Conservation (phyloP, 108 stramenopile genomes). For the Pseudonitzschia multistriata region DNA sequence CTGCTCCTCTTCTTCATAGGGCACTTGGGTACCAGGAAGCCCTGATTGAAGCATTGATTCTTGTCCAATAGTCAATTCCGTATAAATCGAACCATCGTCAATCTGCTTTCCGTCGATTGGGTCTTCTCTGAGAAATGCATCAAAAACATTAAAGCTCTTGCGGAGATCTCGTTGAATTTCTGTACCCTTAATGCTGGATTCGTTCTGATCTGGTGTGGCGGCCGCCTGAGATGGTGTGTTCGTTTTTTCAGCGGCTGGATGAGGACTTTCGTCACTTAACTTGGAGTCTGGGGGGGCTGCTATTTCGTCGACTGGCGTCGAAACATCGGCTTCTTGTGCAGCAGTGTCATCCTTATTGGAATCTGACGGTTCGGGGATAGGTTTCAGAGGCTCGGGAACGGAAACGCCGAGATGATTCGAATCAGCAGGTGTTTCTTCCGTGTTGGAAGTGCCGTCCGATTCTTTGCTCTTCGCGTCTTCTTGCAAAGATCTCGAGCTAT, state of each 20-base stretch:
- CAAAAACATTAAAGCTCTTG: constrained; percentile 34
- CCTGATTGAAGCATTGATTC: not conserved
- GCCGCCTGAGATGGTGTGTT: not conserved
- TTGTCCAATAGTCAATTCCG: constrained; percentile 28
- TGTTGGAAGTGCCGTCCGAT: not conserved
- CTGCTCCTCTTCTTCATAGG: constrained; percentile 2
- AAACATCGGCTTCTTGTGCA: not conserved
- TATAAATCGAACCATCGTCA: constrained; percentile 19
- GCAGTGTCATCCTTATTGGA: not conserved
- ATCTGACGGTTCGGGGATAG: not conserved
- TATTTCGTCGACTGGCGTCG: not conserved
- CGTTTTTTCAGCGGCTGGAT: not conserved
- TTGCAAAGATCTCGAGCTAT: not conserved
- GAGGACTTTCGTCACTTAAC: not conserved
- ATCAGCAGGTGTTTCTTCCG: not conserved
- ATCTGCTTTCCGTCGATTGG: not conserved
- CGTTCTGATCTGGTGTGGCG: not conserved
- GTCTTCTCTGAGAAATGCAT: constrained; percentile 20
- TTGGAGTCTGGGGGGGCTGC: not conserved
- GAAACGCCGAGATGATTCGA: not conserved
- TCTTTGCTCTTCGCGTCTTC: not conserved
- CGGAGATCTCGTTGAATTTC: constrained; percentile 20
- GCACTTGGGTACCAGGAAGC: not conserved
- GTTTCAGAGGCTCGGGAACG: not conserved
- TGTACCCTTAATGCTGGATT: not conserved